These are phyloP conservation scores for Boletus reticuloceps DNA, from an alignment of 768 basidiomycete species.

Conservation along the genomic window DNA sequence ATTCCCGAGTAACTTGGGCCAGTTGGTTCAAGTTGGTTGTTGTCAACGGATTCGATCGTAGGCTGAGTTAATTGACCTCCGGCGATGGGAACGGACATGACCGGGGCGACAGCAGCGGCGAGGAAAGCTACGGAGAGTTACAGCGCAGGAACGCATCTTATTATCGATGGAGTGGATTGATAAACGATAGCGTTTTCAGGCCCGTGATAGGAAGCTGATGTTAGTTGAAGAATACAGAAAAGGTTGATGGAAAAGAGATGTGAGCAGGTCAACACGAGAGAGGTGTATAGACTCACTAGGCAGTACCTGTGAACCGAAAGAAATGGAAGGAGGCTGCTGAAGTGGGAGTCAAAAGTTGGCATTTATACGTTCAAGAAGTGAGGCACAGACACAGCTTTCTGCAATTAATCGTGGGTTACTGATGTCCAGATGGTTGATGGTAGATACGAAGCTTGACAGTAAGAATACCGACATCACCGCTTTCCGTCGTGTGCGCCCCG, in stretches of 20 bases:
- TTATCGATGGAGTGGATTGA: not conserved
- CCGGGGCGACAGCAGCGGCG: not conserved
- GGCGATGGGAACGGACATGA: constrained; percentile 5
- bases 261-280: not conserved
- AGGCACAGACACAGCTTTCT: not conserved
- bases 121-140: constrained; percentile 7
- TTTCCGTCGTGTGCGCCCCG: no score
- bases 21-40: not conserved
- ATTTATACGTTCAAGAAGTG: not conserved
- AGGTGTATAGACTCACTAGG: constrained; percentile 16
- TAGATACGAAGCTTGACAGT: not conserved
- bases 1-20: not conserved
- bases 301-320: constrained; percentile 20
- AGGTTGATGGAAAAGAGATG: constrained; percentile 4
- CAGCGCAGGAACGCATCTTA: constrained; percentile 7
- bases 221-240: constrained; percentile 11
- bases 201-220: constrained; percentile 12
- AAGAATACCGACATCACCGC: no score
- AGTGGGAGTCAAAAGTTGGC: not conserved
- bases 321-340: constrained; percentile 12
- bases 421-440: not conserved
- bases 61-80: not conserved
- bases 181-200: constrained; percentile 8
- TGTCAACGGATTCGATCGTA: not conserved
- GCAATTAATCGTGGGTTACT: not conserved